Base-by-base conservation (phyloP, 208 protist genomes). In the Trypanosoma boissoni region DNA sequence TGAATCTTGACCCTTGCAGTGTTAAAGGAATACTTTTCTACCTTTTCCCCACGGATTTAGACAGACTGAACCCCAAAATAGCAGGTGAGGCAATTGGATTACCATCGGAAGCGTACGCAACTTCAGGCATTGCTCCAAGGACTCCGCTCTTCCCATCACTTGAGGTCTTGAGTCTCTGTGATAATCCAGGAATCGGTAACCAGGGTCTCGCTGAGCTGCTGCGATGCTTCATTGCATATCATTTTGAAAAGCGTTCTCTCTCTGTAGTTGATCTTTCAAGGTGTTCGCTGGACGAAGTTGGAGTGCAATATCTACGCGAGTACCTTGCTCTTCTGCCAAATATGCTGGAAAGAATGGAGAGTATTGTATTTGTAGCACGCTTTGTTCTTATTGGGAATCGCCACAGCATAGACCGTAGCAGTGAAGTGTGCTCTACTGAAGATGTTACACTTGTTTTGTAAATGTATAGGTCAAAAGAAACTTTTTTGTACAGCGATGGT, bases 311-410 rank as follows among this genome's bases (percentile, higher is more conserved):
- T 42, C 41, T 88, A 41, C 61, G 53, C 28, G 78, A 91, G 64
- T 94, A 79, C 57, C 66, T 84, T 23, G 28, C 56, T 14, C 60
- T 79, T 24, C 65, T 88, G 14, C 56, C 64, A 6, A 24, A 52
- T 0, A 68, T 56, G 6, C 29, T 55, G 7, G 32, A 74, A 10
- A 48, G 53, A 31, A 65, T 60, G 6, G 62, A 59, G 21, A 34
- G 63, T 53, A 69, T 77, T 2, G 77, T 92, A 16, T 52, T 83
- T 37, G 58, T 66, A 10, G 37, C 52, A 20, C 64, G 73, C 21
- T 55, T 92, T 24, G 80, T 89, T 39, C 64, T 92, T 7, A 68
- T 82, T 41, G 86, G 86, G 29, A 92, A 92, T 55, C 58, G 65
- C 5, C 76, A 78, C 48, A 75, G 75, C 57, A 73, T 74, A 12